Conservation (phyloP, 1,139 yeast genomes). For the Eremothecium gossypii region DNA sequence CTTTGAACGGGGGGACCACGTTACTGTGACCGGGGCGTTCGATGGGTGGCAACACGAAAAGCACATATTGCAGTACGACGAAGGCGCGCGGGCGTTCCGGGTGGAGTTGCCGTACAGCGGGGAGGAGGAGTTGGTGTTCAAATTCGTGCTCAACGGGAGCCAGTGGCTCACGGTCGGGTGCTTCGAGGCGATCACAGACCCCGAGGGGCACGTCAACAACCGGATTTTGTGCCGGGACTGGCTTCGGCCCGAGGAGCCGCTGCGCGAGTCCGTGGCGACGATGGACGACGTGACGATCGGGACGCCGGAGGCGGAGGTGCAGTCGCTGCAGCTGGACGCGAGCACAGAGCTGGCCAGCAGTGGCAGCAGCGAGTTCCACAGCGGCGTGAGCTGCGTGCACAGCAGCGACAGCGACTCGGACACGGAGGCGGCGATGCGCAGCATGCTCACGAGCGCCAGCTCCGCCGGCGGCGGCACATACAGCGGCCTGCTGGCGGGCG, state of each 20-base stretch:
- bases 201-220: conserved; percentile 16
- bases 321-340: too few relatives aligned
- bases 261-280: conserved; percentile 1
- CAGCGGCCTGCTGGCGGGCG: neutral
- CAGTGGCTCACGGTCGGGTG: conserved; percentile 18
- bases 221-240: conserved; percentile 6
- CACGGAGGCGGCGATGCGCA: too few relatives aligned
- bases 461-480: neutral
- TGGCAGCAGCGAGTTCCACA: neutral
- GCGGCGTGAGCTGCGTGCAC: neutral
- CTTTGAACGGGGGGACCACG: conserved; percentile 10
- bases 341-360: neutral
- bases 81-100: conserved; percentile 9
- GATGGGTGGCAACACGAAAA: conserved; percentile 20
- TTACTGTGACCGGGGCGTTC: conserved; percentile 20
- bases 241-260: conserved; percentile 6
- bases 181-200: conserved; percentile 16
- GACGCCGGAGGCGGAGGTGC: neutral
- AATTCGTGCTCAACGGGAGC: conserved; percentile 17
- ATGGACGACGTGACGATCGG: conserved; percentile 2
- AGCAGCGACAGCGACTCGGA: too few relatives aligned
- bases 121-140: conserved; percentile 14
- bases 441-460: neutral
- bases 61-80: conserved; percentile 12
- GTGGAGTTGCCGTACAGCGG: conserved; percentile 15